Evolutionary conservation across 2,329 filamentous ascomycete species (phyloP), one percentile per base, ranked within the genome.

Genomic region (Ciborinia camelliae): DNA sequence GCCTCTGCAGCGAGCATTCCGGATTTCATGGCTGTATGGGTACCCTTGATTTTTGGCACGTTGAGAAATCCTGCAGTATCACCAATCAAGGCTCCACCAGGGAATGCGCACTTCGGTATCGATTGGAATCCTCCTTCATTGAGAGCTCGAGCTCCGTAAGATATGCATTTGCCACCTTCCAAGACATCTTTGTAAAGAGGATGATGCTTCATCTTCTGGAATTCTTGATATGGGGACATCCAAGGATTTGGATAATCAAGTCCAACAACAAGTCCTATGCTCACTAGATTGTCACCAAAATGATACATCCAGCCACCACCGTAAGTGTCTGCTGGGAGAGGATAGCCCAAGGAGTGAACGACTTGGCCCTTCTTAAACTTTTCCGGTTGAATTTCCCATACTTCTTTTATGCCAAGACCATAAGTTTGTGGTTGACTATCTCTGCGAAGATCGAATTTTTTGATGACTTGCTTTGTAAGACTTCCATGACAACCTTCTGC

Each of bases 241-340:
- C 94, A 99, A 0, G 95, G 95, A 78, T 99, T 99, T 50, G 91
- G 84, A 77, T 99, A 99, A 81, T 99, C 95, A 62, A 99, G 84
- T 30, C 93, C 93, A 45, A 96, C 90, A 14, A 99, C 95, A 23
- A 98, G 82, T 30, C 95, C 95, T 64, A 99, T 83, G 70, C 88
- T 92, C 66, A 99, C 94, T 72, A 98, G 85, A 78, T 98, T 99
- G 72, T 99, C 94, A 45, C 93, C 95, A 77, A 98, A 99, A 78
- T 99, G 95, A 75, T 99, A 99, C 91, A 99, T 93, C 88, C 92
- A 99, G n/a, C 91, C 92, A 70, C 95, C 95, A 70, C 95, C 95
- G 75, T 99, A 99, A 10, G 93, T 95, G 75, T 98, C 90, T 71
- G 83, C 86, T 20, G 92, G 86, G 52, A 99, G 79, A 26, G 95